Evolutionary conservation across 2,329 filamentous ascomycete genomes (phyloP).

Genomic region (Aspergillus eucalypticola): DNA sequence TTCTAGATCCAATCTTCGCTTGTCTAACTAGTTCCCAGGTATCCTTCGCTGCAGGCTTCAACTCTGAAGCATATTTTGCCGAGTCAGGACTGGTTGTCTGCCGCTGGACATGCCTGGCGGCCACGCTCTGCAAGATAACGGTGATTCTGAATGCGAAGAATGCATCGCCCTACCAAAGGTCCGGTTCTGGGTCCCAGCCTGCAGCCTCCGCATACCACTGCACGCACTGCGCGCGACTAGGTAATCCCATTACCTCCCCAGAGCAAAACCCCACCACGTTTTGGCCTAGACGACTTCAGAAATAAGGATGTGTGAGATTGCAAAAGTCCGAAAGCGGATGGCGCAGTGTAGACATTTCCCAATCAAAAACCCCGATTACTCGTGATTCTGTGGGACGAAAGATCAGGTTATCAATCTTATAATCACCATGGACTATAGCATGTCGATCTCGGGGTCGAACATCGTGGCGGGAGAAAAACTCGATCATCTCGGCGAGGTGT

Average conservation of each 20-base stretch:
- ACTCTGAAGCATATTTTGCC: too few relatives aligned
- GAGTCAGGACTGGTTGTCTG: too few relatives aligned
- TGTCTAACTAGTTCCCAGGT: too few relatives aligned
- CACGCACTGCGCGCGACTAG: not conserved
- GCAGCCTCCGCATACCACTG: not conserved
- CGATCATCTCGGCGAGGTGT: not conserved
- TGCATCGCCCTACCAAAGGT: not conserved
- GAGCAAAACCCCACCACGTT: not conserved
- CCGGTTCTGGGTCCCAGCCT: not conserved
- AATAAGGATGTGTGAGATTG: not conserved
- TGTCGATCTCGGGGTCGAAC: not conserved
- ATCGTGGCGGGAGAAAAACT: not conserved
- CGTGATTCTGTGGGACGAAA: constrained; percentile 8
- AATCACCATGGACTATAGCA: constrained; percentile 9
- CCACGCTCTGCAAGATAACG: not conserved
- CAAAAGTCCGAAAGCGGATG: constrained; percentile 7
- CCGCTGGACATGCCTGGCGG: not conserved
- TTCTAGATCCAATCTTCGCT: too few relatives aligned
- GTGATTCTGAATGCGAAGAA: not conserved
- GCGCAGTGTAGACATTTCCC: constrained; percentile 8
- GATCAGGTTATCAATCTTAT: constrained; percentile 10
- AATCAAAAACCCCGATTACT: constrained; percentile 6
- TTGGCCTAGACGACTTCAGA: not conserved
- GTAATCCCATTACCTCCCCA: too few relatives aligned
- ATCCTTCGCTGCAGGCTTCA: too few relatives aligned